phyloP scores from a whole-genome alignment of 2,329 filamentous ascomycete genomes.

The Chaetomiaceae sp. region DNA sequence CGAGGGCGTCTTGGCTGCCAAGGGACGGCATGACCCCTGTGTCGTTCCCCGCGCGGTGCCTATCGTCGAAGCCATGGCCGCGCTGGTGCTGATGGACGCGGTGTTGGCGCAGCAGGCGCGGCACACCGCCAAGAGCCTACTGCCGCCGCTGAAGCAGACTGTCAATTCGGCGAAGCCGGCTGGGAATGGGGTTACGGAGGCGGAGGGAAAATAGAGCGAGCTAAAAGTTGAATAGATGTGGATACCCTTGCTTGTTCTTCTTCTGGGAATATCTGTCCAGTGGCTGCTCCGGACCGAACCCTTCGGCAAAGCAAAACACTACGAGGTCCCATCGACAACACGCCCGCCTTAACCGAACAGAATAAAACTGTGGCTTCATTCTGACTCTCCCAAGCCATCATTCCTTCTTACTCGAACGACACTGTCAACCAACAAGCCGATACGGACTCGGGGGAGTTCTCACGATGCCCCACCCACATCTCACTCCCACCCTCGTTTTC shows the following conservation, averaged over 20 bases:
- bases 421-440: too few species aligned
- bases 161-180: slow-evolving; percentile 28
- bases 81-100: slow-evolving; percentile 81
- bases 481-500: background rate
- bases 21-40: slow-evolving; percentile 91
- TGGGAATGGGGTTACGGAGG: slow-evolving; percentile 31
- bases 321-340: too few species aligned
- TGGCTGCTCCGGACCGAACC: too few species aligned
- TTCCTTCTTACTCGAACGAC: too few species aligned
- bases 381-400: too few species aligned
- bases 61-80: slow-evolving; percentile 88
- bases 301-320: too few species aligned
- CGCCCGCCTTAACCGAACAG: too few species aligned
- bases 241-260: slow-evolving; percentile 1
- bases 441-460: too few species aligned
- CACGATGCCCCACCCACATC: too few species aligned
- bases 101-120: slow-evolving; percentile 74
- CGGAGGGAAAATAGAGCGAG: slow-evolving; percentile 14
- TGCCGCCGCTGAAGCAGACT: slow-evolving; percentile 39
- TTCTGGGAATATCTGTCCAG: too few species aligned
- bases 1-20: slow-evolving; percentile 77
- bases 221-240: slow-evolving; percentile 1
- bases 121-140: slow-evolving; percentile 42
- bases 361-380: too few species aligned
- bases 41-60: slow-evolving; percentile 85